Evolutionary conservation across 805 yeast genomes (phyloP), one percentile per base, ranked within the genome.

Genomic region (Yarrowia osloensis): DNA sequence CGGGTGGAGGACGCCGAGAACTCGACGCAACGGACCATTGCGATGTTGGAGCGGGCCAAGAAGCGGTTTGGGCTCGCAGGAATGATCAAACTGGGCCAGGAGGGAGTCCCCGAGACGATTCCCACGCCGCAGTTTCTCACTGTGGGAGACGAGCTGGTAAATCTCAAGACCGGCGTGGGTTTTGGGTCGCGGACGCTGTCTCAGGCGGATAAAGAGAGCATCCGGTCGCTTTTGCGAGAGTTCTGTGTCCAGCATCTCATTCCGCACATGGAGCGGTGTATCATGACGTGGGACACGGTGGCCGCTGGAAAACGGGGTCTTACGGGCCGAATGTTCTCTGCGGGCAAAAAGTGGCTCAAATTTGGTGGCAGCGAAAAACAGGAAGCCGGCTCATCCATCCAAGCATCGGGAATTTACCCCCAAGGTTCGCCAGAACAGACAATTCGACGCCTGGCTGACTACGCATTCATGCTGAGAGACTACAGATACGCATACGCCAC

Each of bases 401-500:
- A 63, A n/a, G 47, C 57, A 9, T 50, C 49, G 6, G 88, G 87
- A 24, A 85, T 80, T 71, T 92, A 91, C 73, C 77, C 84, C 49
- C 84, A 85, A 12, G 80, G 84, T 2, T 80, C 91, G 0, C 82
- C 87, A 0, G 97, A 91, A 71, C 89, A 90, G 74, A 81, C 85
- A 49, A 81, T 92, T 29, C 81, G 98, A 62, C 88, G 89, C 73
- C 79, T 94, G 29, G 98, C 96, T 0, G 99, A 95, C 75, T 91
- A 96, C 91, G 86, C 92, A 7, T 86, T 94, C 73, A 90, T 95
- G 86, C 77, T 93, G n/a, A 84, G 92, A 40, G 97, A 95, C 78
- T 94, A 89, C 80, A 87, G 88, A 74, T 86, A 85, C 68, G 95
- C 98, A 2, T 88, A 89, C 73, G 81, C 89, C 0, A 89, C 91